Conservation (phyloP, 345 rosid genomes). For the Angophora floribunda region DNA sequence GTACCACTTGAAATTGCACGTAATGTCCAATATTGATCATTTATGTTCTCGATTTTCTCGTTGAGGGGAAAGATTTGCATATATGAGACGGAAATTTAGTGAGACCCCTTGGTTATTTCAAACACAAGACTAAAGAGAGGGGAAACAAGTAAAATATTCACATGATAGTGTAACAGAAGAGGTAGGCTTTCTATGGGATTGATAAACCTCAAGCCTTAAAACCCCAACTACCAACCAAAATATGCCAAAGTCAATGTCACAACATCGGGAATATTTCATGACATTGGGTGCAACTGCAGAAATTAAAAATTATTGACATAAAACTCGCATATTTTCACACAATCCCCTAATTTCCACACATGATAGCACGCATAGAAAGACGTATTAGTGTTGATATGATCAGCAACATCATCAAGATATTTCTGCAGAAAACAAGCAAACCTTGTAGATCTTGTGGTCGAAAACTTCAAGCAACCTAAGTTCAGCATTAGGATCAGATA, state of each 20-base stretch:
- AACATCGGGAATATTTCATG: background rate
- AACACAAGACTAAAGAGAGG: background rate
- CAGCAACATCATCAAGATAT: background rate
- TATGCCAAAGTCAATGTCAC: background rate
- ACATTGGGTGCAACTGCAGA: background rate
- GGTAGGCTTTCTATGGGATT: background rate
- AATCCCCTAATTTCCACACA: background rate
- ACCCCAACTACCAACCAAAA: background rate
- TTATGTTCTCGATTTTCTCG: constrained; percentile 89
- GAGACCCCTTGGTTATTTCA: background rate
- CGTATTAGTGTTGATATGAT: too few relatives aligned
- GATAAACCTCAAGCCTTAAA: background rate
- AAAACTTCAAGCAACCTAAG: constrained; percentile 87
- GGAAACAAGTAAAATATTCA: background rate
- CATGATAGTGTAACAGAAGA: background rate
- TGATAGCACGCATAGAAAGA: background rate
- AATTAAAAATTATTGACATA: background rate
- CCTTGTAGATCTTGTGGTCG: constrained; percentile 95
- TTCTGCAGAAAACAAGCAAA: constrained; percentile 4
- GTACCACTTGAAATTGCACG: too few relatives aligned
- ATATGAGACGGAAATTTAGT: background rate
- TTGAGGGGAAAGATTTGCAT: constrained; percentile 72
- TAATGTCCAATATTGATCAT: constrained; percentile 93
- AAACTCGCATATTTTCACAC: background rate
- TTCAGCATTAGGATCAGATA: constrained; percentile 80